Evolutionary conservation across 305 asterid genomes (phyloP).

Genomic region (Rubia occidens): DNA sequence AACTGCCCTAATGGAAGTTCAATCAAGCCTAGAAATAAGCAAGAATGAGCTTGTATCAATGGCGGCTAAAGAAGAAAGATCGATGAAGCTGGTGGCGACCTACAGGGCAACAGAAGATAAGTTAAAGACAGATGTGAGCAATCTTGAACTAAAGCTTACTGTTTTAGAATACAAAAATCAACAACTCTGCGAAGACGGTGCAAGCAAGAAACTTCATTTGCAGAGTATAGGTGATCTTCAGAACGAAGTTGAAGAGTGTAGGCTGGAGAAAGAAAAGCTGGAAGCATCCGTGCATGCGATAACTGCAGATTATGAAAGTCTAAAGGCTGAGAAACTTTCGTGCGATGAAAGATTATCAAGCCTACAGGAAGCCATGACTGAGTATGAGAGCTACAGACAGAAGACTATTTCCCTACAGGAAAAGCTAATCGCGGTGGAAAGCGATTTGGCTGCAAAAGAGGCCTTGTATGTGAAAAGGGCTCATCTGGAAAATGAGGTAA

Average conservation of each 20-base stretch:
- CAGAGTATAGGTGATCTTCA: conserved; percentile 43
- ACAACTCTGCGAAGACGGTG: conserved; percentile 47
- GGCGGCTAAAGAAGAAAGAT: conserved; percentile 43
- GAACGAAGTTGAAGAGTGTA: conserved; percentile 41
- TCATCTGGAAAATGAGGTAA: conserved; percentile 38
- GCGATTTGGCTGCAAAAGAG: conserved; percentile 41
- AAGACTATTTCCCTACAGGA: conserved; percentile 37
- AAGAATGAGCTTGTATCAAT: conserved; percentile 33
- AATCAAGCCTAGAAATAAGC: conserved; percentile 24
- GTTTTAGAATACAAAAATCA: conserved; percentile 57
- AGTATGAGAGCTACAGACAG: conserved; percentile 55
- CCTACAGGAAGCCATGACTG: conserved; percentile 32
- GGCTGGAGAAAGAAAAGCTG: conserved; percentile 37
- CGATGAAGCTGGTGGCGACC: conserved; percentile 33
- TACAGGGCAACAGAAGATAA: conserved; percentile 55
- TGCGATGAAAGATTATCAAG: conserved; percentile 31
- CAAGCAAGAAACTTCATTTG: conserved; percentile 40
- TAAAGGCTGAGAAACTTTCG: conserved; percentile 46
- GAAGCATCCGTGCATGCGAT: conserved; percentile 36
- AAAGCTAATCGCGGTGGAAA: conserved; percentile 46
- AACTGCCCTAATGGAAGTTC: conserved; percentile 37
- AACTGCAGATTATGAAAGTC: conserved; percentile 36
- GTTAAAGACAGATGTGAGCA: conserved; percentile 46
- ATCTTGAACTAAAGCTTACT: conserved; percentile 68
- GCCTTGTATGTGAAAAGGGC: conserved; percentile 25